Conservation (phyloP, 768 basidiomycete genomes). For the Pleurotus platypus region DNA sequence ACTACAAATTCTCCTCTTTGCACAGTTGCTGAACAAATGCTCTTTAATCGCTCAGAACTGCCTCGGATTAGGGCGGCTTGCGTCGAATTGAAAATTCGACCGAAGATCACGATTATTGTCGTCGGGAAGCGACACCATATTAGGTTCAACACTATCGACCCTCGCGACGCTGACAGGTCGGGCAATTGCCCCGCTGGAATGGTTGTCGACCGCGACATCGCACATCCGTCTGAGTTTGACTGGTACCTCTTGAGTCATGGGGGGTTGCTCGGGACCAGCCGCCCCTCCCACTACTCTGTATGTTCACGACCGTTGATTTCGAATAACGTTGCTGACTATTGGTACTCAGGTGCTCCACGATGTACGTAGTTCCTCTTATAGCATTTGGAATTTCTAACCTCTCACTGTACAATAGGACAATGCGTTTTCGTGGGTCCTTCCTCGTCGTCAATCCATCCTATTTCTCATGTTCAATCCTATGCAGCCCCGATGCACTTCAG, state of each 20-base stretch:
- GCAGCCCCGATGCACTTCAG: conserved; percentile 58
- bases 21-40: not conserved
- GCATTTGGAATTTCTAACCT: not conserved
- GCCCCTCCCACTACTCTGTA: conserved; percentile 53
- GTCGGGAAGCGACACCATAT: conserved; percentile 79
- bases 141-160: conserved; percentile 48
- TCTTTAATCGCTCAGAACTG: conserved; percentile 1
- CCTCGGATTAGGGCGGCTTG: conserved; percentile 54
- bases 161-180: conserved; percentile 53
- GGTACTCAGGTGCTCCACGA: conserved; percentile 27
- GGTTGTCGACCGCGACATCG: conserved; percentile 69
- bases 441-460: not conserved
- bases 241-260: conserved; percentile 79
- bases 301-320: not conserved
- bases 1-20: too few species aligned
- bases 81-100: conserved; percentile 47
- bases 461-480: not conserved
- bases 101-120: conserved; percentile 71
- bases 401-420: conserved; percentile 31
- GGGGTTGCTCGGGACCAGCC: conserved; percentile 69
- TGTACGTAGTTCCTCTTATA: conserved; percentile 21
- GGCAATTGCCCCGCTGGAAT: conserved; percentile 79
- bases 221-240: conserved; percentile 73
- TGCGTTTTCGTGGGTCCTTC: conserved; percentile 36
- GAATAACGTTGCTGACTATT: not conserved